A percentile compares a stretch with the other conserved stretches of the same genome.
Evolutionary conservation across 2,329 filamentous ascomycete genomes (phyloP).

Genomic region (Paecilomyces dactylethromorphus): DNA sequence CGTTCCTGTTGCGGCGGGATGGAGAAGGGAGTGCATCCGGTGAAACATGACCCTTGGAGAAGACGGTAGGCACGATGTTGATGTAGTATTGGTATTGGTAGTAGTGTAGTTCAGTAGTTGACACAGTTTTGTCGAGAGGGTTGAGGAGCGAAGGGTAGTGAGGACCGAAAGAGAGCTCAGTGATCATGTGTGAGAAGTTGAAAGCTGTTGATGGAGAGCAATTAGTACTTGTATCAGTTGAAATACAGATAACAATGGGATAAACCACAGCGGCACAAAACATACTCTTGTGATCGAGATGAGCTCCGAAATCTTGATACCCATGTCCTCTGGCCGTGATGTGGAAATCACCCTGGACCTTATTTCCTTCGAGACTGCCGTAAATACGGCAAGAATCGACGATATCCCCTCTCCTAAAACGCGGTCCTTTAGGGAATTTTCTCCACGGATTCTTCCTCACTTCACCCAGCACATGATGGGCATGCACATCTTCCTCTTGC

Average conservation of each 20-base stretch:
- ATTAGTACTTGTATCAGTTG: constrained; percentile 1
- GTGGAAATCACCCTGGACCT: constrained; percentile 96
- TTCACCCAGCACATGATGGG: constrained; percentile 79
- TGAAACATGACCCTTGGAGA: constrained; percentile 52
- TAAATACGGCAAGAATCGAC: constrained; percentile 80
- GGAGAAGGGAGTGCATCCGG: not conserved
- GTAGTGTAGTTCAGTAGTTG: constrained; percentile 68
- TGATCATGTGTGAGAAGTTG: constrained; percentile 97
- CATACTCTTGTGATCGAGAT: constrained; percentile 76
- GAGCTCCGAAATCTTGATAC: constrained; percentile 73
- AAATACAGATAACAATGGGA: too few species aligned
- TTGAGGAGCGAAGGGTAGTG: constrained; percentile 92
- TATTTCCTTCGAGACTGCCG: constrained; percentile 86
- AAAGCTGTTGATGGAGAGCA: constrained; percentile 54
- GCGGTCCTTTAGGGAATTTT: constrained; percentile 68
- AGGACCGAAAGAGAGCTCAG: constrained; percentile 92
- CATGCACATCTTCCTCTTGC: constrained; percentile 68
- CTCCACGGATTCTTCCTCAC: constrained; percentile 60
- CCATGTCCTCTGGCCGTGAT: constrained; percentile 93
- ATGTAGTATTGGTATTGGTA: constrained; percentile 98
- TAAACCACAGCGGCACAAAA: constrained; percentile 10
- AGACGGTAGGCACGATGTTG: constrained; percentile 88
- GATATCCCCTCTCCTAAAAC: constrained; percentile 47
- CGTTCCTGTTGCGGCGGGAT: constrained; percentile 39
- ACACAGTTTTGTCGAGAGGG: constrained; percentile 86